Conservation (phyloP, 352 stramenopile species). For the Plasmopara muralis region DNA sequence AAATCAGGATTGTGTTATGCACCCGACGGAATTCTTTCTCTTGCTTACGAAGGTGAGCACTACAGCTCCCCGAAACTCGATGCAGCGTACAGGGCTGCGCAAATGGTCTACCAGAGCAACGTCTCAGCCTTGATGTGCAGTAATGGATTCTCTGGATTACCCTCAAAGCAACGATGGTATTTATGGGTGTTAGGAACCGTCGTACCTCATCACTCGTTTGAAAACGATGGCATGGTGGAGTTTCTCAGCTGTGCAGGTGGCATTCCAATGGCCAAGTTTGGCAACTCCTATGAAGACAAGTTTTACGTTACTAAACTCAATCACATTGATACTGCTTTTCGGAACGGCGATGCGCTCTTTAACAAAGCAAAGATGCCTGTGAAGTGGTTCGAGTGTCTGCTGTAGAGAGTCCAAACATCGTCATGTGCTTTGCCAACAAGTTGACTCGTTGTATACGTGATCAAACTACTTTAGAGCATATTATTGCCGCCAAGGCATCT, state of each 20-base stretch:
- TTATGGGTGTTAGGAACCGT: constrained; percentile 18
- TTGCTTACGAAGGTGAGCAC: constrained; percentile 28
- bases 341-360: constrained; percentile 37
- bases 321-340: constrained; percentile 37
- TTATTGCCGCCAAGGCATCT: no score
- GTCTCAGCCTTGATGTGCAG: constrained; percentile 39
- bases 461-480: no score
- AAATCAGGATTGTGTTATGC: constrained; percentile 25
- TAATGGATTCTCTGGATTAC: constrained; percentile 24
- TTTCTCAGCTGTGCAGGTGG: constrained; percentile 37
- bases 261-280: constrained; percentile 20
- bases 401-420: constrained; percentile 16
- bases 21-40: constrained; percentile 16
- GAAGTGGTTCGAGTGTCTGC: constrained; percentile 63
- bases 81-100: constrained; percentile 28
- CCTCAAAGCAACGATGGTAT: constrained; percentile 18
- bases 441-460: no score
- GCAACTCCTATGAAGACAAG: constrained; percentile 23
- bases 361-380: constrained; percentile 39
- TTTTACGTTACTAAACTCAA: constrained; percentile 41
- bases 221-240: constrained; percentile 38
- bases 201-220: constrained; percentile 26
- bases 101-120: constrained; percentile 22
- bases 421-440: no score
- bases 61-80: constrained; percentile 18